Evolutionary conservation across 2,329 filamentous ascomycete species (phyloP).

Genomic region (Fusarium sp.): DNA sequence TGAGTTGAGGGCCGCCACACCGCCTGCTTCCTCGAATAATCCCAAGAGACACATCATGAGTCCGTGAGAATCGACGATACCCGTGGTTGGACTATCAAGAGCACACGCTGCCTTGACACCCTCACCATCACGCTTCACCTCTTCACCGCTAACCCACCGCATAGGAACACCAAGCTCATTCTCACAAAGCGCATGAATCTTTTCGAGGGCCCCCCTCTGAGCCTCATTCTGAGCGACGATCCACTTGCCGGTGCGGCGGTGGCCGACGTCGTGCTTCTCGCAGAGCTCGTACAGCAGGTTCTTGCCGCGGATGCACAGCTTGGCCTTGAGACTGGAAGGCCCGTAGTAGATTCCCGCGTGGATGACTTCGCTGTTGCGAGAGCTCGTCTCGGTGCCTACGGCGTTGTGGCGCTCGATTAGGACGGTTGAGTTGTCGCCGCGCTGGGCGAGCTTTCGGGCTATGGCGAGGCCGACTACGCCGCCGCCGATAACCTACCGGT

Average conservation of each 20-base stretch:
- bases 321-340: slow-evolving; percentile 75
- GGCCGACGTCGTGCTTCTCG: slow-evolving; percentile 68
- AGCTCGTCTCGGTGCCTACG: slow-evolving; percentile 85
- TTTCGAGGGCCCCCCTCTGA: slow-evolving; percentile 70
- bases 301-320: slow-evolving; percentile 80
- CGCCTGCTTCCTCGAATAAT: slow-evolving; percentile 77
- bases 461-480: slow-evolving; percentile 81
- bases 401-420: slow-evolving; percentile 80
- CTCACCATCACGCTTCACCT: slow-evolving; percentile 73
- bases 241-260: slow-evolving; percentile 87
- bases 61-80: slow-evolving; percentile 87
- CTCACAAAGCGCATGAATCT: slow-evolving; percentile 57
- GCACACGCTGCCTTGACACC: slow-evolving; percentile 71
- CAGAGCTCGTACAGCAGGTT: slow-evolving; percentile 82
- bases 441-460: slow-evolving; percentile 73
- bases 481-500: slow-evolving; percentile 61
- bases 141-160: slow-evolving; percentile 68
- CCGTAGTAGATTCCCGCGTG: slow-evolving; percentile 96
- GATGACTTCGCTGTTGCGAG: slow-evolving; percentile 93
- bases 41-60: slow-evolving; percentile 84
- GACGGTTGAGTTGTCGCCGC: slow-evolving; percentile 69
- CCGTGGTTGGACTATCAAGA: slow-evolving; percentile 84
- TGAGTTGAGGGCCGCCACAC: slow-evolving; percentile 74
- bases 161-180: slow-evolving; percentile 67
- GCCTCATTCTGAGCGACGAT: slow-evolving; percentile 82